Percentiles rank a stretch among this genome's conserved stretches.
Evolutionary conservation across 2,329 filamentous ascomycete genomes (phyloP).

Genomic region (Bisporella sp.): DNA sequence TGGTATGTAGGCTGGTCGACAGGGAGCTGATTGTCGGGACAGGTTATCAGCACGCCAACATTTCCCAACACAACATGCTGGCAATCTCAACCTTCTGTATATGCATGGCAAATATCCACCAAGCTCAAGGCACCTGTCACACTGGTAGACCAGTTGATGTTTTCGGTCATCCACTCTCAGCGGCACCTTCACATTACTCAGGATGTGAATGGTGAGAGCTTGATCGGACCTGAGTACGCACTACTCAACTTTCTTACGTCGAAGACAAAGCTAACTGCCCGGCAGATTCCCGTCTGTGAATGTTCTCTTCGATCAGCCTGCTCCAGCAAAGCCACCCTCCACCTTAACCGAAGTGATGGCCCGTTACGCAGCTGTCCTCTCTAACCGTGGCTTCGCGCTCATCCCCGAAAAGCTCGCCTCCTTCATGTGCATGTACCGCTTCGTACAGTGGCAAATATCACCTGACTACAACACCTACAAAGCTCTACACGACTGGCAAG

Average conservation of each 20-base stretch:
- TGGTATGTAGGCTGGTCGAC: background rate
- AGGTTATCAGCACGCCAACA: background rate
- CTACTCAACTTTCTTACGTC: background rate
- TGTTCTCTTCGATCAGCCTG: conserved; percentile 19
- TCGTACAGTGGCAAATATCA: conserved; percentile 23
- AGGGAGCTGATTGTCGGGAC: background rate
- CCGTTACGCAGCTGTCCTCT: conserved; percentile 19
- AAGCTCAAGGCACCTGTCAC: conserved; percentile 24
- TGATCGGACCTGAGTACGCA: background rate
- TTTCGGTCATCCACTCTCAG: conserved; percentile 22
- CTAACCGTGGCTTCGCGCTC: conserved; percentile 19
- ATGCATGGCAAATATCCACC: conserved; percentile 25
- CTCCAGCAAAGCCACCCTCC: conserved; percentile 12
- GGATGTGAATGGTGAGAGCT: background rate
- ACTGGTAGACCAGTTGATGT: conserved; percentile 22
- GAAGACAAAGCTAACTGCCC: background rate
- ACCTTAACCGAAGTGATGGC: conserved; percentile 21
- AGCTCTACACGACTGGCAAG: conserved; percentile 22
- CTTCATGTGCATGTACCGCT: conserved; percentile 27
- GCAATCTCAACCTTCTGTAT: conserved; percentile 25
- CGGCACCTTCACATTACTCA: conserved; percentile 16
- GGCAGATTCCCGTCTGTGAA: conserved; percentile 18
- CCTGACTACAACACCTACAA: conserved; percentile 11
- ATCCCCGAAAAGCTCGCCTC: conserved; percentile 24
- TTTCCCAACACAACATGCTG: conserved; percentile 15